Conservation (phyloP, 176 grass and related monocot genomes). For the Bromus sterilis region DNA sequence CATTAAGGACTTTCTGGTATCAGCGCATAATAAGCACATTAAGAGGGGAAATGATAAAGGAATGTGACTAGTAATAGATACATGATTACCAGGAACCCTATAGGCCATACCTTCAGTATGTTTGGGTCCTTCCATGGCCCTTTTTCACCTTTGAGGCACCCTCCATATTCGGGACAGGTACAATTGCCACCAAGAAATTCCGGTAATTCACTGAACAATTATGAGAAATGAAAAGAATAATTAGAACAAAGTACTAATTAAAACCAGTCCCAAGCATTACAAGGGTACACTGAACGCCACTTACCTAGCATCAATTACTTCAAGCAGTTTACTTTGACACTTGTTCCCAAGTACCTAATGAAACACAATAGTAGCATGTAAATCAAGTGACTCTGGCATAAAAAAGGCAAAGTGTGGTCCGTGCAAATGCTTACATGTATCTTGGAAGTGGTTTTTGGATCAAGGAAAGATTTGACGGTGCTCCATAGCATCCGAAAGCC, state of each 20-base stretch:
- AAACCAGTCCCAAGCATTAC: background rate
- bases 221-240: slow-evolving; percentile 12
- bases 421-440: slow-evolving; percentile 75
- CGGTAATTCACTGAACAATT: slow-evolving; percentile 60
- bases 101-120: slow-evolving; percentile 61
- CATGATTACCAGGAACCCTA: background rate
- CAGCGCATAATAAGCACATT: background rate
- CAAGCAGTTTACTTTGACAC: slow-evolving; percentile 78
- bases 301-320: slow-evolving; percentile 85
- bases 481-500: slow-evolving; percentile 87
- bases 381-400: background rate
- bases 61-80: background rate
- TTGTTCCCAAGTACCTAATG: slow-evolving; percentile 93
- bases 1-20: slow-evolving; percentile 85
- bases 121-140: slow-evolving; percentile 92
- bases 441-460: slow-evolving; percentile 96
- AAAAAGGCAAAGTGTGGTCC: background rate
- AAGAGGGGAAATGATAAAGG: background rate
- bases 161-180: slow-evolving; percentile 81
- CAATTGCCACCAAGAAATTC: slow-evolving; percentile 87
- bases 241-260: slow-evolving; percentile 5
- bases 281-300: background rate
- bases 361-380: background rate
- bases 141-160: slow-evolving; percentile 85
- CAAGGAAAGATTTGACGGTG: slow-evolving; percentile 89